These are phyloP conservation scores for Cryptococcus jaspeensis DNA, from an alignment of 1,284 basidiomycete genomes.

Conservation along the genomic window DNA sequence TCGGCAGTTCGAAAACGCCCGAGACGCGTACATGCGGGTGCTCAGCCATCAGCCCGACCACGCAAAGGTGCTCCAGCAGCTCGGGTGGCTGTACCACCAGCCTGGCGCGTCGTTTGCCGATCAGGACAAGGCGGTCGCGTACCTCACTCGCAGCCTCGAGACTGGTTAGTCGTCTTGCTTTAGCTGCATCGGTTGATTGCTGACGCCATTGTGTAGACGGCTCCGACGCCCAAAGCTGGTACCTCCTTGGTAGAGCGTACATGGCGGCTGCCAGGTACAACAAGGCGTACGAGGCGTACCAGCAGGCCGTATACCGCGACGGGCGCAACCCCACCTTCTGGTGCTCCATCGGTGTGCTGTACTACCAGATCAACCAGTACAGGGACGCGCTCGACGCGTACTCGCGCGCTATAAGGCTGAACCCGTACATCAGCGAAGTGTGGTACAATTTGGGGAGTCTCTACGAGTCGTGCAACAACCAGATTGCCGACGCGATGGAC, in stretches of 20 bases:
- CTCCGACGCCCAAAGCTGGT: conserved; percentile 98
- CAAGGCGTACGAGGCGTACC: conserved; percentile 99
- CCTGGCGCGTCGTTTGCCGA: conserved; percentile 91
- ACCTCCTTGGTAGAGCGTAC: conserved; percentile 93
- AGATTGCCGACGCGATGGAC: conserved; percentile 97
- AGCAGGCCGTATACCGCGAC: conserved; percentile 97
- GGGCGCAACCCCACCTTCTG: conserved; percentile 99
- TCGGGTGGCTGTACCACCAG: conserved; percentile 97
- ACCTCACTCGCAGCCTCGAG: conserved; percentile 90
- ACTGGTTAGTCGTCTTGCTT: conserved; percentile 76
- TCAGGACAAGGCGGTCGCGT: conserved; percentile 89
- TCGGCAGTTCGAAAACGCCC: conserved; percentile 76
- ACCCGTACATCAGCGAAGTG: conserved; percentile 98
- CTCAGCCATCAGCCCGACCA: conserved; percentile 89
- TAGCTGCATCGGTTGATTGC: neutral
- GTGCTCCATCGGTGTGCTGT: conserved; percentile 99
- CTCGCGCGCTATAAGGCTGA: conserved; percentile 95
- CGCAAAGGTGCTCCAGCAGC: conserved; percentile 95
- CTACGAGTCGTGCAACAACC: conserved; percentile 99
- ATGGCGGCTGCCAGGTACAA: conserved; percentile 99
- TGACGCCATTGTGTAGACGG: conserved; percentile 63
- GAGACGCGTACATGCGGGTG: conserved; percentile 96
- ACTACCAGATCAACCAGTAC: conserved; percentile 99
- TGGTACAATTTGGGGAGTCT: conserved; percentile 98
- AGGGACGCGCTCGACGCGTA: conserved; percentile 98